Evolutionary conservation across 495 filamentous ascomycete species (phyloP).

Genomic region (Aspergillus leporis): DNA sequence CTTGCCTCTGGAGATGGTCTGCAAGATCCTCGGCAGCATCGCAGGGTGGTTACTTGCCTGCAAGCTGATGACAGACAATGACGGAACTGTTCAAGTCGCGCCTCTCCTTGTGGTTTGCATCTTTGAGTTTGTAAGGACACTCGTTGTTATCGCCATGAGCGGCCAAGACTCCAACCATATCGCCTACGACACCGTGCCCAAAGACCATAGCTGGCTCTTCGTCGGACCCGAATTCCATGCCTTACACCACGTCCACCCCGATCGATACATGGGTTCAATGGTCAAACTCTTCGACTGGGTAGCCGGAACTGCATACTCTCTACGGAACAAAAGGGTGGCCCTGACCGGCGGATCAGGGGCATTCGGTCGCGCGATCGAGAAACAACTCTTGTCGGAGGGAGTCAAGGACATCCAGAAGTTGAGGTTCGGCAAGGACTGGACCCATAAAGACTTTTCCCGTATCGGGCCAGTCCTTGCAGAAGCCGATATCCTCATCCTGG

Average conservation of each 20-base stretch:
- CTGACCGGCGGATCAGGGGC: slow-evolving; percentile 17
- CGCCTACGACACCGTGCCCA: slow-evolving; percentile 16
- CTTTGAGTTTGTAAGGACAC: slow-evolving; percentile 4
- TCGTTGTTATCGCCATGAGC: slow-evolving; percentile 13
- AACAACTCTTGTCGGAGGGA: slow-evolving; percentile 9
- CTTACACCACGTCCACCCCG: slow-evolving; percentile 24
- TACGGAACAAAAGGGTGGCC: slow-evolving; percentile 18
- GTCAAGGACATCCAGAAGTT: slow-evolving; percentile 12
- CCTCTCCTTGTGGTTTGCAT: background rate
- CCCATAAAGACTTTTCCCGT: background rate
- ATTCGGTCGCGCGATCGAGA: slow-evolving; percentile 17
- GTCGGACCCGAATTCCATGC: slow-evolving; percentile 25
- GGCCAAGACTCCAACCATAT: slow-evolving; percentile 23
- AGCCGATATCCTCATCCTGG: slow-evolving; percentile 14
- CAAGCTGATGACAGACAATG: background rate
- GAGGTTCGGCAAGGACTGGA: slow-evolving; percentile 11
- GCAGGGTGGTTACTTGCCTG: slow-evolving; percentile 10
- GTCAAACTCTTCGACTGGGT: slow-evolving; percentile 27
- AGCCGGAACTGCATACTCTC: slow-evolving; percentile 21
- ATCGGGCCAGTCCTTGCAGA: background rate
- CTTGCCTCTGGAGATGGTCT: slow-evolving; percentile 19
- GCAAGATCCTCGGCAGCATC: slow-evolving; percentile 12
- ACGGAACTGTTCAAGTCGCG: background rate
- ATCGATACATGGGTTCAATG: slow-evolving; percentile 25
- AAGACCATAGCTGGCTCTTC: slow-evolving; percentile 19